Conservation (phyloP, 148 eudicot genomes). For the Limonium bicolor region DNA sequence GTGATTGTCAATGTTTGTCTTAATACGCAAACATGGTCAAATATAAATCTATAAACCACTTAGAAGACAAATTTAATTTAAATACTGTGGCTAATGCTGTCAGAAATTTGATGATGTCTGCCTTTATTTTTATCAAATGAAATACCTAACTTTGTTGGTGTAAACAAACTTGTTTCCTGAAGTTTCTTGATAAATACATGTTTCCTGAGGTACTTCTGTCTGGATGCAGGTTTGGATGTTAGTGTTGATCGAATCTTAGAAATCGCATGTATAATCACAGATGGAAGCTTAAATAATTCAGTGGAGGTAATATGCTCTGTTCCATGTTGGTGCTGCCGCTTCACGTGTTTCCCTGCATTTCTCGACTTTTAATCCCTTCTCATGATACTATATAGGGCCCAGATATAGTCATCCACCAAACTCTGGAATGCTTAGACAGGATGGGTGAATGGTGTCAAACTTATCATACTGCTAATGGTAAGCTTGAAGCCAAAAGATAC, state of each 20-base stretch:
- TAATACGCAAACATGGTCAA: too few relatives aligned
- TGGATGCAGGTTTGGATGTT: slow-evolving; percentile 47
- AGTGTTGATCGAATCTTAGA: slow-evolving; percentile 85
- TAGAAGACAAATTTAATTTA: too few relatives aligned
- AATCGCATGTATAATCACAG: slow-evolving; percentile 83
- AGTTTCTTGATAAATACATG: background rate
- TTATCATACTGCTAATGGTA: slow-evolving; percentile 90
- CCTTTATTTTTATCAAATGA: background rate
- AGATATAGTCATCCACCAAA: slow-evolving; percentile 69
- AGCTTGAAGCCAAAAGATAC: slow-evolving; percentile 12
- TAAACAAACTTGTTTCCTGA: too few relatives aligned
- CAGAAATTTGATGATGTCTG: background rate
- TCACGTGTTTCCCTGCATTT: background rate
- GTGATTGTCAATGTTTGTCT: too few relatives aligned
- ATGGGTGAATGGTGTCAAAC: slow-evolving; percentile 93
- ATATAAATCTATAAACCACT: too few relatives aligned
- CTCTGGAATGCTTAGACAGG: slow-evolving; percentile 60
- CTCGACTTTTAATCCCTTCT: background rate
- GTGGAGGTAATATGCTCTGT: slow-evolving; percentile 45
- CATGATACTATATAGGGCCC: slow-evolving; percentile 43
- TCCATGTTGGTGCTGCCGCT: background rate
- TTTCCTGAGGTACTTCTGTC: background rate
- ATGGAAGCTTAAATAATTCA: slow-evolving; percentile 60
- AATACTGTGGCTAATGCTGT: background rate
- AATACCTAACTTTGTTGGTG: too few relatives aligned